These are phyloP conservation scores for Hyaloscypha variabilis DNA, from an alignment of 495 filamentous ascomycete species.

Conservation along the genomic window DNA sequence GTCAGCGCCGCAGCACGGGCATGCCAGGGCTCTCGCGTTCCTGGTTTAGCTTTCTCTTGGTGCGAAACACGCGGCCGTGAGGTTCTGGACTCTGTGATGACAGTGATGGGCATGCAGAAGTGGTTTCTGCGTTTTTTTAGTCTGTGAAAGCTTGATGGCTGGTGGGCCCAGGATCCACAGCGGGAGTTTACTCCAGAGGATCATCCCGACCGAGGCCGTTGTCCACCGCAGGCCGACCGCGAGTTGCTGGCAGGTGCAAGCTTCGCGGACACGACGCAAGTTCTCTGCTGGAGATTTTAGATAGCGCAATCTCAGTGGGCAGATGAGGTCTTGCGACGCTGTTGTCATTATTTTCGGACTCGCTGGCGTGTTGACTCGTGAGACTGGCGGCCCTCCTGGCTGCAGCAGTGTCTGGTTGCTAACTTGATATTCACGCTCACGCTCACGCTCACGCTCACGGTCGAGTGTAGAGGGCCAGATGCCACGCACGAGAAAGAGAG, in stretches of 20 bases:
- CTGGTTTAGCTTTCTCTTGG: neutral
- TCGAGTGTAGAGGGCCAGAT: neutral
- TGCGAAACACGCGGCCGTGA: conserved; percentile 14
- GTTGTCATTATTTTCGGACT: neutral
- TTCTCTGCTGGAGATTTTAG: neutral
- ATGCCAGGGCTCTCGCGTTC: neutral
- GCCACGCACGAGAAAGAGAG: neutral
- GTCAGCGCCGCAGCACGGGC: neutral
- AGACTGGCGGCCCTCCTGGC: neutral
- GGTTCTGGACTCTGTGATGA: conserved; percentile 14
- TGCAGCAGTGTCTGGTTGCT: neutral
- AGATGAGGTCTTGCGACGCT: neutral
- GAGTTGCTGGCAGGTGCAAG: too few relatives aligned
- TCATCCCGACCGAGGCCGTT: neutral
- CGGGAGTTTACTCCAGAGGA: neutral
- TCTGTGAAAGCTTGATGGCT: neutral
- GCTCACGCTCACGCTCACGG: too few relatives aligned
- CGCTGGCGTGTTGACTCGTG: neutral
- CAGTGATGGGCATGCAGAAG: neutral
- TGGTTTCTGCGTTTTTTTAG: neutral
- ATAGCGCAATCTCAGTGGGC: neutral
- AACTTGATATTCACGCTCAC: too few relatives aligned
- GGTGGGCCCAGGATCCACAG: neutral
- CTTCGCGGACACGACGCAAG: too few relatives aligned
- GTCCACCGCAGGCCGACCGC: too few relatives aligned